phyloP scores from a whole-genome alignment of 805 yeast genomes.

The Tetrapisispora iriomotensis region DNA sequence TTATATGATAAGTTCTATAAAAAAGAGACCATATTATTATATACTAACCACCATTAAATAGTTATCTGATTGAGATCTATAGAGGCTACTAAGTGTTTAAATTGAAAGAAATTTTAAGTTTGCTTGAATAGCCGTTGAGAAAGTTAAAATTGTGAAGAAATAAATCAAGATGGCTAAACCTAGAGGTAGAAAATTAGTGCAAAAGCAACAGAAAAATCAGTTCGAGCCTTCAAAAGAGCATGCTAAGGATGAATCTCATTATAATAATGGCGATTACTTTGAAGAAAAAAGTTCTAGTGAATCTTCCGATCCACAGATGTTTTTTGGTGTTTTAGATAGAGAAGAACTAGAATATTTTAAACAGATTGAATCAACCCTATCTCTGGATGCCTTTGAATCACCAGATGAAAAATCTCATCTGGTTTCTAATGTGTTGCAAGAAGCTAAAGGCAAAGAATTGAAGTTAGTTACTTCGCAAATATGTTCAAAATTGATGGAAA shows the following conservation, averaged over 20 bases:
- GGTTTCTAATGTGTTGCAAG: conserved; percentile 70
- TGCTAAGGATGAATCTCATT: conserved; percentile 3
- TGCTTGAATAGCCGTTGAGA: too few species aligned
- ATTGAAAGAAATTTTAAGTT: too few species aligned
- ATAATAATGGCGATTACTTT: conserved; percentile 11
- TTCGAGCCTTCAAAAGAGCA: conserved; percentile 12
- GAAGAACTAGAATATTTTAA: conserved; percentile 85
- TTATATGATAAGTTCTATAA: too few species aligned
- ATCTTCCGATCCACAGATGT: conserved; percentile 31
- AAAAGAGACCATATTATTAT: too few species aligned
- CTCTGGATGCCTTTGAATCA: conserved; percentile 65
- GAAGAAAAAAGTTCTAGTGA: background rate
- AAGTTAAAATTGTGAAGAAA: too few species aligned
- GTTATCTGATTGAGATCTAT: too few species aligned
- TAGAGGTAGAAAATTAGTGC: conserved; percentile 36
- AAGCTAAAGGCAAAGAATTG: conserved; percentile 79
- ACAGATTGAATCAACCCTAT: conserved; percentile 79
- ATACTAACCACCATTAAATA: too few species aligned
- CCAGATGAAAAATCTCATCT: conserved; percentile 68
- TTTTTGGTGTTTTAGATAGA: conserved; percentile 80
- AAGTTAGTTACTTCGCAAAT: conserved; percentile 90
- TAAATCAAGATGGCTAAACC: conserved; percentile 25
- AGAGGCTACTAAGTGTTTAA: too few species aligned
- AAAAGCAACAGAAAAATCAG: conserved; percentile 20
- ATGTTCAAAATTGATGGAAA: conserved; percentile 85